Percentiles rank a stretch among this genome's conserved stretches.
Conservation (phyloP, 2,329 filamentous ascomycete genomes). For the Paecilomyces fulvus region DNA sequence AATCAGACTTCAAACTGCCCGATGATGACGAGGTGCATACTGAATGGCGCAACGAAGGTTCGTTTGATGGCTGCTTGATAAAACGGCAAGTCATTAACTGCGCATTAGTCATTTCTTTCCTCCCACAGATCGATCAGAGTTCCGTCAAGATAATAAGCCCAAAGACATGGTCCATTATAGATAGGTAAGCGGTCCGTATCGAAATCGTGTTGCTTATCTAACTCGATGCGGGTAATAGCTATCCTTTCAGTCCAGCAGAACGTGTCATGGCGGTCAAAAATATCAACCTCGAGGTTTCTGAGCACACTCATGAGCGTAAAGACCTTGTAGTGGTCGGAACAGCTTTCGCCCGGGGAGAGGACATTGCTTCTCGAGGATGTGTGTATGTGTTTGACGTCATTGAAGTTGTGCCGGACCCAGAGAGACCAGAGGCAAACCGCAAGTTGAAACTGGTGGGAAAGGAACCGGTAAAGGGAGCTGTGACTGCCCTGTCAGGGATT, state of each 20-base stretch:
- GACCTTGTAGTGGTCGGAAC: constrained; percentile 80
- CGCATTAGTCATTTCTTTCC: constrained; percentile 42
- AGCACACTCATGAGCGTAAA: constrained; percentile 78
- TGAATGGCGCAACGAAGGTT: constrained; percentile 68
- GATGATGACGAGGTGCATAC: constrained; percentile 77
- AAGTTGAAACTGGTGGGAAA: constrained; percentile 78
- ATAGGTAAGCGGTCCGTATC: constrained; percentile 40
- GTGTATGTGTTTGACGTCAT: constrained; percentile 91
- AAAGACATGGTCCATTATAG: constrained; percentile 67
- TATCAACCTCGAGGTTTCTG: constrained; percentile 79
- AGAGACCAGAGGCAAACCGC: constrained; percentile 73
- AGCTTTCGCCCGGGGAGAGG: constrained; percentile 78
- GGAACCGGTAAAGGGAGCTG: constrained; percentile 86
- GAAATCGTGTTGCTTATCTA: constrained; percentile 1
- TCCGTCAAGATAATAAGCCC: constrained; percentile 72
- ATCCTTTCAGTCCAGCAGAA: constrained; percentile 66
- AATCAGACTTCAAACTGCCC: constrained; percentile 69
- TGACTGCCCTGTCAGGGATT: constrained; percentile 77
- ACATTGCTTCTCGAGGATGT: constrained; percentile 73
- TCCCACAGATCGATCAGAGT: constrained; percentile 63
- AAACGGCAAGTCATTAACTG: constrained; percentile 6
- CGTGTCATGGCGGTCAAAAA: constrained; percentile 73
- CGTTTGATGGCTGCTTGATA: constrained; percentile 13
- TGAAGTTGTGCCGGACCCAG: constrained; percentile 81
- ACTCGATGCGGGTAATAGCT: constrained; percentile 21